phyloP scores from a whole-genome alignment of 495 filamentous ascomycete species.

The Viridothelium virens region DNA sequence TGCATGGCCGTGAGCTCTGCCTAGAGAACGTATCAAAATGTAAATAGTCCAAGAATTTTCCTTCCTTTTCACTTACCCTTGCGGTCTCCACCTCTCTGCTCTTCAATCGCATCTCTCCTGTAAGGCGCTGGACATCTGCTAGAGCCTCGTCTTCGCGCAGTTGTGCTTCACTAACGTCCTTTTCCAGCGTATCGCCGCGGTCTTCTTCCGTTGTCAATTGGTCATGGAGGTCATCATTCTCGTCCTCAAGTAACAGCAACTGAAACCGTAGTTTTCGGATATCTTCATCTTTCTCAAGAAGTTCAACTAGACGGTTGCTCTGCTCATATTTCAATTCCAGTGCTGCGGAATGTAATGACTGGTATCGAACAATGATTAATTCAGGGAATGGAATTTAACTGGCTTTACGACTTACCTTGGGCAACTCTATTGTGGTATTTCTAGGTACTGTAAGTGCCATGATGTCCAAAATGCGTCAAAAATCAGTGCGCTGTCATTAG shows the following conservation, averaged over 20 bases:
- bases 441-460: not conserved
- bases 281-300: constrained; percentile 60
- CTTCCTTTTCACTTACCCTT: constrained; percentile 46
- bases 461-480: not conserved
- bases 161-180: constrained; percentile 48
- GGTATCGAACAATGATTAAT: constrained; percentile 20
- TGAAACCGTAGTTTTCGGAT: constrained; percentile 57
- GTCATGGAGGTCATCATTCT: constrained; percentile 57
- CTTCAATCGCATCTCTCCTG: constrained; percentile 49
- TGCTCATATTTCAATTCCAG: constrained; percentile 63
- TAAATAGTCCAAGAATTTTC: not conserved
- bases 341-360: constrained; percentile 41
- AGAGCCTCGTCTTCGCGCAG: constrained; percentile 49
- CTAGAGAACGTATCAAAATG: constrained; percentile 34
- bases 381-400: not conserved
- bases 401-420: not conserved
- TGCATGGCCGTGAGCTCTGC: constrained; percentile 60
- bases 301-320: constrained; percentile 47
- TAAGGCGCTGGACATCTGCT: constrained; percentile 48
- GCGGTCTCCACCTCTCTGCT: constrained; percentile 57
- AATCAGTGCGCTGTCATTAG: not conserved
- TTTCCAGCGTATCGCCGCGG: constrained; percentile 42
- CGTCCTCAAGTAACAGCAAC: constrained; percentile 59
- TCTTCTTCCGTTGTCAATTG: constrained; percentile 51
- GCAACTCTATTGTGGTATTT: not conserved